phyloP scores from a whole-genome alignment of 2,329 filamentous ascomycete genomes.

The Fusarium temperatum region DNA sequence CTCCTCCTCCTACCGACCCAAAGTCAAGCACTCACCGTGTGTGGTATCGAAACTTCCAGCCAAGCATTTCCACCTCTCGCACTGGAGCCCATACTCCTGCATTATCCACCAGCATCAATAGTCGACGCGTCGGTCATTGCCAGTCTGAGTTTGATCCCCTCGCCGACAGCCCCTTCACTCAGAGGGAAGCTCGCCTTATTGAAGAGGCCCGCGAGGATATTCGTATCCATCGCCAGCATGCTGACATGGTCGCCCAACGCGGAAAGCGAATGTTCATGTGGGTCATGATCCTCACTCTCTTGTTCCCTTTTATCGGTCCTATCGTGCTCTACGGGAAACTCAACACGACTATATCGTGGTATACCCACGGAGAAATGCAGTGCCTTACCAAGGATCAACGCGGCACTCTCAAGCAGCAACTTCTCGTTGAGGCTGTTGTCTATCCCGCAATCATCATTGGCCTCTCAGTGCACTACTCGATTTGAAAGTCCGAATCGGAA shows the following conservation, averaged over 20 bases:
- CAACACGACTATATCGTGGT: slow-evolving; percentile 58
- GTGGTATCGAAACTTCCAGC: slow-evolving; percentile 21
- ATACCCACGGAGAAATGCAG: slow-evolving; percentile 56
- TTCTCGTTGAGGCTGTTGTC: slow-evolving; percentile 48
- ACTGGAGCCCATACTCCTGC: slow-evolving; percentile 32
- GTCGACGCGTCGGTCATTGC: slow-evolving; percentile 13
- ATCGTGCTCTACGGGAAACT: slow-evolving; percentile 57
- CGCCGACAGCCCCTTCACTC: slow-evolving; percentile 41
- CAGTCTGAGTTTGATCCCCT: background rate
- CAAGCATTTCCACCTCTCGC: slow-evolving; percentile 5
- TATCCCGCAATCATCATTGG: slow-evolving; percentile 46
- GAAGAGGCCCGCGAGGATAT: slow-evolving; percentile 45
- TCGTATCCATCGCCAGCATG: slow-evolving; percentile 41
- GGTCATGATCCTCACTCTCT: slow-evolving; percentile 50
- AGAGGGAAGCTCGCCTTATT: slow-evolving; percentile 45
- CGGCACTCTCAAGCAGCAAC: slow-evolving; percentile 47
- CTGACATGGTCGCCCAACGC: slow-evolving; percentile 41
- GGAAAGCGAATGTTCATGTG: slow-evolving; percentile 51
- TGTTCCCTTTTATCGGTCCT: slow-evolving; percentile 58
- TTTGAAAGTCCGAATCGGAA: background rate
- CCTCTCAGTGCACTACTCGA: slow-evolving; percentile 46
- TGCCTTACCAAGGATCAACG: slow-evolving; percentile 48
- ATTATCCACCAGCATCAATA: slow-evolving; percentile 37
- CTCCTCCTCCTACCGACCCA: slow-evolving; percentile 17
- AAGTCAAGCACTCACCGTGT: slow-evolving; percentile 4